Evolutionary conservation across 257 asterid genomes (phyloP).

Genomic region (Galeopsis tetrahit): DNA sequence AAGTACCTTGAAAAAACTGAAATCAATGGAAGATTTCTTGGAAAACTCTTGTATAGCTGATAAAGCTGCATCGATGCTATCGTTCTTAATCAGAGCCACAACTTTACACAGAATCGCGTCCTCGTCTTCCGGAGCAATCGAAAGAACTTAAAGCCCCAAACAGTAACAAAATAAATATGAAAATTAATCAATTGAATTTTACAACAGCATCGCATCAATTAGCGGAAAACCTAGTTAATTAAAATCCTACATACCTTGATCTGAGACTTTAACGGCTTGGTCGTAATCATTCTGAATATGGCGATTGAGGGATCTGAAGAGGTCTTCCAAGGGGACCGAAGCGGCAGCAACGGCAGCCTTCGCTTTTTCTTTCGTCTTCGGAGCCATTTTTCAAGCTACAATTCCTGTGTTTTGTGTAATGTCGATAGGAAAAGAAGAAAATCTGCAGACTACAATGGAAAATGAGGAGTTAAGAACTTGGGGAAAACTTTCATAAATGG

Average conservation of each 20-base stretch:
- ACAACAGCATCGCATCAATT: constrained; percentile 24
- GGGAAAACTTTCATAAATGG: no score
- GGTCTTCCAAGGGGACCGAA: constrained; percentile 70
- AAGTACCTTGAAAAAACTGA: constrained; percentile 45
- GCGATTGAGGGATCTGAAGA: constrained; percentile 81
- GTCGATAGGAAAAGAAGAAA: background rate
- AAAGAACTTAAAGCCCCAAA: constrained; percentile 65
- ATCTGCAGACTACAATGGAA: background rate
- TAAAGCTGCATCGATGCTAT: constrained; percentile 65
- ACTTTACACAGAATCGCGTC: constrained; percentile 84
- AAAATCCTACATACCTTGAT: constrained; percentile 62
- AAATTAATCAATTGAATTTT: background rate
- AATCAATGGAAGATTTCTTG: constrained; percentile 51
- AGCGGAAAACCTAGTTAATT: constrained; percentile 18
- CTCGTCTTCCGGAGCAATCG: constrained; percentile 80
- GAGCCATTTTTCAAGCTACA: constrained; percentile 58
- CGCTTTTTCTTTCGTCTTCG: constrained; percentile 60
- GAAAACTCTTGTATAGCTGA: constrained; percentile 54
- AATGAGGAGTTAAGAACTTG: no score
- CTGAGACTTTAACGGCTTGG: constrained; percentile 73
- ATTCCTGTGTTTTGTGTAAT: background rate
- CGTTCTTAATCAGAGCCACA: constrained; percentile 74
- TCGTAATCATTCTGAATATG: constrained; percentile 68
- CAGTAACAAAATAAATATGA: constrained; percentile 32
- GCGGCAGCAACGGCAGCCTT: constrained; percentile 52